Percentiles rank a stretch among this genome's conserved stretches.
Evolutionary conservation across 768 basidiomycete species (phyloP).

Genomic region (Candolleomyces efflorescens): DNA sequence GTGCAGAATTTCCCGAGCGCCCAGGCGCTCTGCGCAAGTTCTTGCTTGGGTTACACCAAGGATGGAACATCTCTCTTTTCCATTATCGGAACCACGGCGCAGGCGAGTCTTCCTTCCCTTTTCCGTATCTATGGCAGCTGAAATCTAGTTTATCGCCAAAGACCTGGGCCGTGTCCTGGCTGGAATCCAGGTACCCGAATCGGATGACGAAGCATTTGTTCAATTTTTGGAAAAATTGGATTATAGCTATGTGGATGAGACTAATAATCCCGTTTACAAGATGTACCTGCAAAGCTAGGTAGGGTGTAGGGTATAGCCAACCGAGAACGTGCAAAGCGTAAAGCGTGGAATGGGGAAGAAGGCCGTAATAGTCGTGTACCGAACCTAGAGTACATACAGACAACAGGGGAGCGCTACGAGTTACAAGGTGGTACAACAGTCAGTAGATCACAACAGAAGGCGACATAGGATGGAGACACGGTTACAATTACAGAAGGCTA

Average conservation of each 20-base stretch:
- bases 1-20: slow-evolving; percentile 89
- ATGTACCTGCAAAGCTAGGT: slow-evolving; percentile 51
- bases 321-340: no score
- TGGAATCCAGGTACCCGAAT: slow-evolving; percentile 84
- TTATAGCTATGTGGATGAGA: slow-evolving; percentile 92
- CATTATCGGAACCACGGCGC: slow-evolving; percentile 98
- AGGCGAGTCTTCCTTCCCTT: slow-evolving; percentile 41
- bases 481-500: neutral
- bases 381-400: no score
- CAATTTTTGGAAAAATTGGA: slow-evolving; percentile 73
- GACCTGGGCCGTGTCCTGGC: slow-evolving; percentile 92
- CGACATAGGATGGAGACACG: no score
- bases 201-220: slow-evolving; percentile 64
- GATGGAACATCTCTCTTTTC: slow-evolving; percentile 96
- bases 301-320: no score
- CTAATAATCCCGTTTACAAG: slow-evolving; percentile 80
- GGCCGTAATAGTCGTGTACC: no score
- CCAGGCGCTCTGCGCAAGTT: slow-evolving; percentile 91
- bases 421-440: no score
- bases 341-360: no score
- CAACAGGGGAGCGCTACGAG: no score
- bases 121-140: neutral
- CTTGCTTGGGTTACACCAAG: slow-evolving; percentile 71
- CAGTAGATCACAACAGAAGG: no score
- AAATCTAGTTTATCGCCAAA: slow-evolving; percentile 22